These are phyloP conservation scores for Mycena amicta DNA, from an alignment of 768 basidiomycete species.

Conservation along the genomic window DNA sequence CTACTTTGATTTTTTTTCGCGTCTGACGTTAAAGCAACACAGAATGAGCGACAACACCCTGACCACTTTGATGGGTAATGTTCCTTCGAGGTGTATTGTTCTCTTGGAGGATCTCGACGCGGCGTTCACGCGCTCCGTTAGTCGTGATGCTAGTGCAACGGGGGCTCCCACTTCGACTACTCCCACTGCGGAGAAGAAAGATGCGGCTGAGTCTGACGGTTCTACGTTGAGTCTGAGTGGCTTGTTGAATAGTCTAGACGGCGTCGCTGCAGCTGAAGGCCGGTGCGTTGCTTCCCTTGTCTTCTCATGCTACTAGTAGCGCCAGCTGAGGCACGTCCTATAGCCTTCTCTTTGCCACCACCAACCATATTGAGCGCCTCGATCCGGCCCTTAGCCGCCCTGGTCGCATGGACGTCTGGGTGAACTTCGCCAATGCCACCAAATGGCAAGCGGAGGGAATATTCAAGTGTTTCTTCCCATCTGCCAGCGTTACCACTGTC, in stretches of 20 bases:
- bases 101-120: constrained; percentile 94
- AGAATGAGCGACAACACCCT: constrained; percentile 92
- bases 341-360: constrained; percentile 87
- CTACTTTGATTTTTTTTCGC: not conserved
- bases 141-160: constrained; percentile 79
- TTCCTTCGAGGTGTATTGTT: constrained; percentile 87
- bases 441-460: constrained; percentile 94
- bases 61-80: constrained; percentile 85
- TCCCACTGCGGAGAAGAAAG: constrained; percentile 44
- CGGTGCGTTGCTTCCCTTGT: constrained; percentile 52
- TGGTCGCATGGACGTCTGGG: constrained; percentile 91
- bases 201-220: constrained; percentile 51
- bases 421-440: constrained; percentile 88
- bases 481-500: constrained; percentile 31
- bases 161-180: constrained; percentile 62
- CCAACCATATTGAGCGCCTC: constrained; percentile 91
- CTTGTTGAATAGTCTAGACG: constrained; percentile 82
- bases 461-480: constrained; percentile 94
- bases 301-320: not conserved
- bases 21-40: constrained; percentile 19
- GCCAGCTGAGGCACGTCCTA: constrained; percentile 14
- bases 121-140: constrained; percentile 86
- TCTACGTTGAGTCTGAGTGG: constrained; percentile 86
- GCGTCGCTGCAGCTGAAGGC: constrained; percentile 84
- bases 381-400: constrained; percentile 88